Evolutionary conservation across 1,284 basidiomycete genomes (phyloP), one percentile per base, ranked within the genome.

Genomic region (Moesziomyces aphidis): DNA sequence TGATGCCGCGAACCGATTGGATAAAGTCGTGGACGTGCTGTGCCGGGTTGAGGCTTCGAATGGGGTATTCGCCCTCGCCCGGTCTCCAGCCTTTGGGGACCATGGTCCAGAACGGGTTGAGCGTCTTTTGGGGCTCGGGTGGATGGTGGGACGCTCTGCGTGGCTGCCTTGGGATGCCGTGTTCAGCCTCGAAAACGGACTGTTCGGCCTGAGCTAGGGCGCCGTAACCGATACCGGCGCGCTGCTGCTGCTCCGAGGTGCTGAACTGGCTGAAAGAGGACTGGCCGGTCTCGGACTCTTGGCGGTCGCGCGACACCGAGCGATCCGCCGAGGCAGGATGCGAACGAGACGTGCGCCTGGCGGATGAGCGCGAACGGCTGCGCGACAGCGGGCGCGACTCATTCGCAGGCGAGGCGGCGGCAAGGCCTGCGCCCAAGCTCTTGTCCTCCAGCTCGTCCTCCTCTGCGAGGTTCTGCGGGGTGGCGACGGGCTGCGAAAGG

Each of bases 141-240:
- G 21, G 62, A 49, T 66, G 64, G 17, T 69, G 58, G 15, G 77
- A 72, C 15, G 66, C 21, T 24, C 71, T 63, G 22, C 71, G 71
- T 4, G 39, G 36, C 15, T 34, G 15, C 15, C 57, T 50, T 9
- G 36, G 34, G 7, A 55, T 45, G 36, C 63, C 67, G 15, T 52
- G 54, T 28, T 61, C 67, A 24, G 51, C 51, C 31, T 71, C 70
- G 23, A 57, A 45, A 19, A 61, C 70, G 43, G 66, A 67, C 47
- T 73, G 66, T 39, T 69, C 61, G 21, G 80, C 80, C 55, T 78
- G 78, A 11, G 78, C 80, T 4, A 81, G 50, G 2, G 74, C 78
- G 17, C 80, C 80, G 26, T 73, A 79, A 5, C 78, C 80, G 48
- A 74, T 70, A 5, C 55, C 66, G n/a, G 66, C 72, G 19, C 67